Conservation (phyloP, 2,329 filamentous ascomycete species). For the Aspergillus novoparasiticus region DNA sequence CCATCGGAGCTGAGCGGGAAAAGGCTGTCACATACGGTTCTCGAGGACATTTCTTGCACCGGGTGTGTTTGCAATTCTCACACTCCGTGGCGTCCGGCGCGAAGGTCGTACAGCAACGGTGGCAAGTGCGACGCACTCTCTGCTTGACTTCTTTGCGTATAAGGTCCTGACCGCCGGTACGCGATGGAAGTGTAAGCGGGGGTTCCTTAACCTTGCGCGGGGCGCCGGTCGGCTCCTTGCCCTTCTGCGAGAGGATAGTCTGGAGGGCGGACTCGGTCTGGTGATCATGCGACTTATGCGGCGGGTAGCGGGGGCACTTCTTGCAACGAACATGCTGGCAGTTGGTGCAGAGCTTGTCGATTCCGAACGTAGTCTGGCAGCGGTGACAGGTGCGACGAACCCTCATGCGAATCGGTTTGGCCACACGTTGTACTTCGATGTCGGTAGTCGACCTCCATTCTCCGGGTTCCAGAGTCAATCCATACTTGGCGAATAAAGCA, state of each 20-base stretch:
- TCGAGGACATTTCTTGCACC: constrained; percentile 79
- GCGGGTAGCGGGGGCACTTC: constrained; percentile 75
- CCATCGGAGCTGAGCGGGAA: background rate
- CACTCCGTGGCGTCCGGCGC: constrained; percentile 63
- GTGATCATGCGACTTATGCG: constrained; percentile 56
- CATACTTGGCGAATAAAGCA: constrained; percentile 51
- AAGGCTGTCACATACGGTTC: constrained; percentile 65
- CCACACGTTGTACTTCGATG: constrained; percentile 43
- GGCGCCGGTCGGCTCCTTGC: constrained; percentile 34
- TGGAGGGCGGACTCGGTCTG: constrained; percentile 50
- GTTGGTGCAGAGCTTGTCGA: constrained; percentile 70
- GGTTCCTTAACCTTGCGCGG: constrained; percentile 46
- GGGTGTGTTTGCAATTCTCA: constrained; percentile 67
- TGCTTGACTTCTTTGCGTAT: constrained; percentile 72
- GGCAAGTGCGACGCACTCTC: constrained; percentile 74
- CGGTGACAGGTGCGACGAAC: constrained; percentile 70
- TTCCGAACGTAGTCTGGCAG: constrained; percentile 74
- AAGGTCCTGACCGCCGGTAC: constrained; percentile 69
- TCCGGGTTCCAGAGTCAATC: constrained; percentile 45
- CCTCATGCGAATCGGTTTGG: constrained; percentile 51
- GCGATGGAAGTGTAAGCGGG: constrained; percentile 58
- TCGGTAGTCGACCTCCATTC: constrained; percentile 44
- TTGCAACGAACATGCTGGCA: constrained; percentile 82
- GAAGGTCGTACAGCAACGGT: constrained; percentile 70
- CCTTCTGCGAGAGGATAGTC: constrained; percentile 19